Evolutionary conservation across 192 early-diverging fungal genomes (phyloP).

Genomic region (Linnemannia exigua): DNA sequence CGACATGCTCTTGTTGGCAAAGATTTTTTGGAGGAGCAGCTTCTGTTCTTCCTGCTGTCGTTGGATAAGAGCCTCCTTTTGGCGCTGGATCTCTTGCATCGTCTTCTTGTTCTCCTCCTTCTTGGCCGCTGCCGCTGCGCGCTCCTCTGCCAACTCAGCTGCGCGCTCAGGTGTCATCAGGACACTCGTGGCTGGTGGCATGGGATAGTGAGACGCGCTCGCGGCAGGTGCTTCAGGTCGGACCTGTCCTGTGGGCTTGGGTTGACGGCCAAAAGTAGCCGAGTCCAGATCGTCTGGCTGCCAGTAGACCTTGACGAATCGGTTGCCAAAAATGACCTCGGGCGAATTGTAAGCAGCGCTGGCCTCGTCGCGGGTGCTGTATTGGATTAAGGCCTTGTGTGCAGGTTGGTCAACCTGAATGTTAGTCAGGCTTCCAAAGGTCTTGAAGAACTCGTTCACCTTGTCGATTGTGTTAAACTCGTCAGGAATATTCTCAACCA

Average conservation of each 20-base stretch:
- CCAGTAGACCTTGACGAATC: constrained; percentile 92
- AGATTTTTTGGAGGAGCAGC: constrained; percentile 67
- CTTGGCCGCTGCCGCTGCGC: constrained; percentile 65
- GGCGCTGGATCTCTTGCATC: constrained; percentile 67
- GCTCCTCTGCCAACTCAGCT: constrained; percentile 59
- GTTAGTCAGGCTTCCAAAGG: constrained; percentile 83
- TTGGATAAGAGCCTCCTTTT: constrained; percentile 70
- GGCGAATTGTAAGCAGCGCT: constrained; percentile 79
- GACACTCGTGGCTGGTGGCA: constrained; percentile 57
- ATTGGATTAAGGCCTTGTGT: constrained; percentile 77
- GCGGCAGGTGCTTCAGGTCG: constrained; percentile 23
- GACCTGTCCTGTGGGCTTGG: constrained; percentile 50
- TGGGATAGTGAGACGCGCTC: constrained; percentile 5
- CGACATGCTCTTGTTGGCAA: constrained; percentile 65
- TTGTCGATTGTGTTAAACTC: constrained; percentile 77
- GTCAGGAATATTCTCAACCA: constrained; percentile 83
- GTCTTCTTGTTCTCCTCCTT: constrained; percentile 63
- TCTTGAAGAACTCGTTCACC: constrained; percentile 83
- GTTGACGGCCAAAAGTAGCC: constrained; percentile 27
- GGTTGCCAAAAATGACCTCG: constrained; percentile 86
- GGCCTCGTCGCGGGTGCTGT: constrained; percentile 72
- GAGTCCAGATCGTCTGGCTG: constrained; percentile 62
- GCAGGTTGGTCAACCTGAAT: constrained; percentile 71
- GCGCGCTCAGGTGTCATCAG: constrained; percentile 58
- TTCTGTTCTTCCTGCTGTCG: constrained; percentile 78